Percentiles rank a stretch among this genome's conserved stretches.
Conservation (phyloP, 805 yeast genomes). For the Nakazawaea wickerhamii region DNA sequence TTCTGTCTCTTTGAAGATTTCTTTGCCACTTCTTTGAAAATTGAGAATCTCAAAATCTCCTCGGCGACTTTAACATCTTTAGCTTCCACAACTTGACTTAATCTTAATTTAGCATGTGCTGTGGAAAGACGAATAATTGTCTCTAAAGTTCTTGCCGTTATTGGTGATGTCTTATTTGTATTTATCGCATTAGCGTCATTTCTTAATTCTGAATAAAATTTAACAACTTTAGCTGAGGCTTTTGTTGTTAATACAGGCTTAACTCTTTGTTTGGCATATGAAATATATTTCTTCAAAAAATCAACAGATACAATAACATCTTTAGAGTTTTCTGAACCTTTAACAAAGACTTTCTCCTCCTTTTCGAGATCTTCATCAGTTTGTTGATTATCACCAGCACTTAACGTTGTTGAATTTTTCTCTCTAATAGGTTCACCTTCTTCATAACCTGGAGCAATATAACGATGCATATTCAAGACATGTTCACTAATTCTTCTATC, state of each 20-base stretch:
- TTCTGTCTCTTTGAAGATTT: constrained; percentile 27
- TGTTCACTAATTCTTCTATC: constrained; percentile 91
- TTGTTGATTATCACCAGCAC: constrained; percentile 67
- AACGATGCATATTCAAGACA: constrained; percentile 90
- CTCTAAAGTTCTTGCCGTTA: constrained; percentile 97
- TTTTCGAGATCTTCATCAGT: constrained; percentile 36
- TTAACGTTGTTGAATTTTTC: constrained; percentile 58
- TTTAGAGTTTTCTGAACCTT: constrained; percentile 48
- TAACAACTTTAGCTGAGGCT: constrained; percentile 79
- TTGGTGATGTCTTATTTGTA: constrained; percentile 81
- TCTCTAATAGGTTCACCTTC: constrained; percentile 96
- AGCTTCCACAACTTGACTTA: constrained; percentile 67
- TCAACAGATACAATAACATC: constrained; percentile 63
- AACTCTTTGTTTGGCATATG: constrained; percentile 86
- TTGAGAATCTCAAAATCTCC: constrained; percentile 74
- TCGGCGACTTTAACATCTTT: constrained; percentile 86
- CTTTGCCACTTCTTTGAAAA: constrained; percentile 68
- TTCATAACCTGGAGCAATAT: constrained; percentile 75
- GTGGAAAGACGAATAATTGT: constrained; percentile 91
- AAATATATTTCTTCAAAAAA: constrained; percentile 86
- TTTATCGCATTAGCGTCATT: constrained; percentile 60
- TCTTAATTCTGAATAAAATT: constrained; percentile 74
- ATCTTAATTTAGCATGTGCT: constrained; percentile 94
- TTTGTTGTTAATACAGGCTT: constrained; percentile 72
- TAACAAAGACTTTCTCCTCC: constrained; percentile 66